Base-by-base conservation (phyloP, 495 filamentous ascomycete species). In the Cladorrhinum samala region DNA sequence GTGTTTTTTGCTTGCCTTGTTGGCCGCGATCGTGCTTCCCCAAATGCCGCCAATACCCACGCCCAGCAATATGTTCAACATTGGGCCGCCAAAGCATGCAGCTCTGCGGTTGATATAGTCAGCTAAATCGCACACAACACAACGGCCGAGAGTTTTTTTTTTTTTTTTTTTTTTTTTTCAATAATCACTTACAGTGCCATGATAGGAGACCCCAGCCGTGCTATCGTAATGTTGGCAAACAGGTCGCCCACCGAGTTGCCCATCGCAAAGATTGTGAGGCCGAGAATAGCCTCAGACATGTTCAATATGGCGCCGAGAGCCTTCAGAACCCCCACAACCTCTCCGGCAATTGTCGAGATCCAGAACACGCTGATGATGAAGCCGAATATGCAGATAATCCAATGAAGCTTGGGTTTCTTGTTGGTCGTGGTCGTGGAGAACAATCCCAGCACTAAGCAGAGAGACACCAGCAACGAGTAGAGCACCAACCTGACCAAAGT, bases 41-140 rank as follows among this genome's bases (percentile, higher is more conserved):
- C 89, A 95, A 27, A 89, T 73, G 1, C 94, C 94, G 18, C 85
- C 85, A 8, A 96, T 69, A 2, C 94, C 94, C 43, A 99, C 90
- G 0, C 94, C 94, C 11, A 99, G 81, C 0, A 99, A 72, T 49
- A 99, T 99, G 61, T 99, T 99, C 20, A 99, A 78, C 89, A 99
- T 89, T 0, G 94, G 94, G 0, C 94, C 94, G 14, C 94, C 94
- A 61, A 97, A 97, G 63, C 94, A 99, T 23, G 94, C 94, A 1
- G 83, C 83, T 48, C 74, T 77, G 56, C 58, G 19, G 11, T 24
- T 4, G 14, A 13, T 37, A 52, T 43, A 7, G 47, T 56, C 52
- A 59, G 53, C 16, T 18, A 18, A 0, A 3, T 16, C 1, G n/a
- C 20, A 11, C 0, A 39, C 11, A 39, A 53, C 4, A 46, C 2